Evolutionary conservation across 331 rosid species (phyloP).

Genomic region (Acacia concinna): DNA sequence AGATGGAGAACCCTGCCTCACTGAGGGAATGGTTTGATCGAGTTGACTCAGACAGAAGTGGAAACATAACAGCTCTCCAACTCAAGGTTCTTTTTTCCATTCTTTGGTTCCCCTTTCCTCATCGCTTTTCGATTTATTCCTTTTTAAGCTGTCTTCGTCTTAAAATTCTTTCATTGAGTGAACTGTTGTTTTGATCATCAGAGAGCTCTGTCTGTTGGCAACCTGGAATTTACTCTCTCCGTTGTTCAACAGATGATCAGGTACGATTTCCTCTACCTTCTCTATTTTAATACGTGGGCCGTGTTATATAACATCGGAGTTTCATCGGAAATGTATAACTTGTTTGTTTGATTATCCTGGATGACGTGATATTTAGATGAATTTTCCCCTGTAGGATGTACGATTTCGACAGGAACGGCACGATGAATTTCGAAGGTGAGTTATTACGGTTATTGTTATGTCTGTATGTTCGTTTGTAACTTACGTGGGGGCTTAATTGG

Average conservation of each 20-base stretch:
- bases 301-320: not conserved
- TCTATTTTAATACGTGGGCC: not conserved
- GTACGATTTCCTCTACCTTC: slow-evolving; percentile 29
- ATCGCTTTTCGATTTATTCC: not conserved
- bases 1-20: slow-evolving; percentile 52
- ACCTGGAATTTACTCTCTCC: slow-evolving; percentile 77
- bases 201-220: slow-evolving; percentile 76
- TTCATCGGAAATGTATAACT: not conserved
- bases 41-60: slow-evolving; percentile 73
- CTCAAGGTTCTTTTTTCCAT: slow-evolving; percentile 53
- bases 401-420: slow-evolving; percentile 89
- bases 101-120: not conserved
- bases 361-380: not conserved
- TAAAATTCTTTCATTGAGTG: not conserved
- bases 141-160: not conserved
- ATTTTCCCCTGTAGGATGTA: slow-evolving; percentile 58
- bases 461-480: not conserved
- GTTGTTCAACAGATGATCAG: slow-evolving; percentile 92
- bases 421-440: slow-evolving; percentile 80
- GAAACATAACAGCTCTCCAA: slow-evolving; percentile 67
- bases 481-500: no score
- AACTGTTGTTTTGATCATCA: slow-evolving; percentile 24
- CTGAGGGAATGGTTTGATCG: slow-evolving; percentile 82
- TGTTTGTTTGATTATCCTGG: not conserved
- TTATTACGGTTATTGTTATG: not conserved